A percentile compares a stretch with the other conserved stretches of the same genome.
Evolutionary conservation across 805 yeast genomes (phyloP).

Genomic region (Wickerhamomyces canadensis): DNA sequence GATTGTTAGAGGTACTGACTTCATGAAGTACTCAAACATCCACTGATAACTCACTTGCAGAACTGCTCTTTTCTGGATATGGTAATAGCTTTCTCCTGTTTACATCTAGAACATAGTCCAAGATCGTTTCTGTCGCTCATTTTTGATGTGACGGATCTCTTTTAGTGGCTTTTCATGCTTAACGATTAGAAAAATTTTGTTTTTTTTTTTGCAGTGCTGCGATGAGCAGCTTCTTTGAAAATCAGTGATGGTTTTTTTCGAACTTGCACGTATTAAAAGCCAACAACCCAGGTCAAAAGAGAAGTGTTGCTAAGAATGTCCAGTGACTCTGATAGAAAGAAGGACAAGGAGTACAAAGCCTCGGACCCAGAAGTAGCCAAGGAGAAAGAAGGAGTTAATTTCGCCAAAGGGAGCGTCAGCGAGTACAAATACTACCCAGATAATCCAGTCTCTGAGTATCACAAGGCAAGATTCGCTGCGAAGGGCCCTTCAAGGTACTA

Average conservation of each 20-base stretch:
- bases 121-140: not conserved
- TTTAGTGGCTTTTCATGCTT: too few species aligned
- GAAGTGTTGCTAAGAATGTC: too few species aligned
- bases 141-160: too few species aligned
- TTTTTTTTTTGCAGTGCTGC: not conserved
- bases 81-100: slow-evolving; percentile 34
- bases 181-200: not conserved
- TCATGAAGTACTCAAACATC: too few species aligned
- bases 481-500: slow-evolving; percentile 81
- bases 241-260: not conserved
- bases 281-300: too few species aligned
- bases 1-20: not conserved
- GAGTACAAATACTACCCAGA: slow-evolving; percentile 78
- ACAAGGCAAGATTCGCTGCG: slow-evolving; percentile 60
- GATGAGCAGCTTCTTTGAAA: not conserved
- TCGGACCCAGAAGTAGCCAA: slow-evolving; percentile 22
- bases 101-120: slow-evolving; percentile 38
- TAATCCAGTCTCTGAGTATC: slow-evolving; percentile 67
- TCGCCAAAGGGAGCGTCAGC: slow-evolving; percentile 47
- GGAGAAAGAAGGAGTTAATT: slow-evolving; percentile 43
- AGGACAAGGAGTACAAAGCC: slow-evolving; percentile 16
- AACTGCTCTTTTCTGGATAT: slow-evolving; percentile 59
- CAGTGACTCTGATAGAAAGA: slow-evolving; percentile 7
- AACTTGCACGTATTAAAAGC: too few species aligned
- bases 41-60: slow-evolving; percentile 39